Evolutionary conservation across 1,139 yeast genomes (phyloP).

Genomic region (Debaryomyces psychrophilus): DNA sequence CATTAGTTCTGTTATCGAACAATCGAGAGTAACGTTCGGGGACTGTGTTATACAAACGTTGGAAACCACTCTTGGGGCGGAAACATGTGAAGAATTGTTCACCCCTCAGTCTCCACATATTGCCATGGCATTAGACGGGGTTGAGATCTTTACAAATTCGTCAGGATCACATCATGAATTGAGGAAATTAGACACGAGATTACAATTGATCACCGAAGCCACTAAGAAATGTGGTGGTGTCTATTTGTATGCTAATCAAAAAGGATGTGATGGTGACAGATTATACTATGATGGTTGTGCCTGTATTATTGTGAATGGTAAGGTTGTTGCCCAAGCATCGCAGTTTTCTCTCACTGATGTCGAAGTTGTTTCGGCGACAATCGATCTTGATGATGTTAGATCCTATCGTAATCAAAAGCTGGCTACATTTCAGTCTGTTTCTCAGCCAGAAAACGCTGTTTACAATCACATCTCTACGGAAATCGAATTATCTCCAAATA

Average conservation of each 20-base stretch:
- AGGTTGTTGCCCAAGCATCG: conserved; percentile 87
- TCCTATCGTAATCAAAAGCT: conserved; percentile 77
- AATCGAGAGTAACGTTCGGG: conserved; percentile 73
- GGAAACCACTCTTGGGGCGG: conserved; percentile 91
- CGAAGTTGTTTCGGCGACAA: conserved; percentile 91
- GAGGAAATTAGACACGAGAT: conserved; percentile 81
- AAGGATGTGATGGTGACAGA: conserved; percentile 98
- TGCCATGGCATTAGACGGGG: conserved; percentile 90
- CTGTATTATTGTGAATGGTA: conserved; percentile 86
- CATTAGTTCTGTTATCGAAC: conserved; percentile 66
- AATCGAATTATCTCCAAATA: conserved; percentile 62
- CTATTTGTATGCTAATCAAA: conserved; percentile 89
- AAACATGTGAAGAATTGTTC: conserved; percentile 95
- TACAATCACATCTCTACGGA: conserved; percentile 67
- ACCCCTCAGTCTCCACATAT: conserved; percentile 97
- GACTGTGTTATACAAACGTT: conserved; percentile 83
- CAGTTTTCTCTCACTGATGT: conserved; percentile 90
- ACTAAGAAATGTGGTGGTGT: conserved; percentile 96
- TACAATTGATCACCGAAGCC: conserved; percentile 86
- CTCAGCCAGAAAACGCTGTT: conserved; percentile 40
- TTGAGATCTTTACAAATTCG: conserved; percentile 92
- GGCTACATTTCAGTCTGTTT: conserved; percentile 74
- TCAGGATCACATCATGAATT: conserved; percentile 97
- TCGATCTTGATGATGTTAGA: conserved; percentile 89
- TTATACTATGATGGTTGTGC: conserved; percentile 97